Conservation (phyloP, 164 flowering plant genomes). For the Piper betle region DNA sequence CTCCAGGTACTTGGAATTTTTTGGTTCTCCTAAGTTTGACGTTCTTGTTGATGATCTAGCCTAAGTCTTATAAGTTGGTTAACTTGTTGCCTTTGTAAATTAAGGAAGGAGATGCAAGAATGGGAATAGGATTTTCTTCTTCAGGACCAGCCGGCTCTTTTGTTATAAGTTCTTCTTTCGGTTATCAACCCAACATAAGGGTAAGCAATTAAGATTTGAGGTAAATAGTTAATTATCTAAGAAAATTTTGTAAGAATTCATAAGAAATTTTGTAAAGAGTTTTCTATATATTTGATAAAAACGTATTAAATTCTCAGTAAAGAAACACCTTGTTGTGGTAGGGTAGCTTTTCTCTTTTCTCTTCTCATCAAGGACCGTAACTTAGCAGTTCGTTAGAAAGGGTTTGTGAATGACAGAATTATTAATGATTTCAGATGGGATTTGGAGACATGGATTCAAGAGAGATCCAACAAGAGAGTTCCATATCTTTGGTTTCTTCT, state of each 20-base stretch:
- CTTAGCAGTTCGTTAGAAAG: neutral
- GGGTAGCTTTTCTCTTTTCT: too few relatives aligned
- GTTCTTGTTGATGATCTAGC: neutral
- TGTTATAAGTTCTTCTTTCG: constrained; percentile 22
- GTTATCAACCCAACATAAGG: constrained; percentile 35
- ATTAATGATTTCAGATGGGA: constrained; percentile 32
- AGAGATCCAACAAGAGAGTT: constrained; percentile 38
- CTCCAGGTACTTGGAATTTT: constrained; percentile 26
- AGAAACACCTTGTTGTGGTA: too few relatives aligned
- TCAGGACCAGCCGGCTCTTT: constrained; percentile 25
- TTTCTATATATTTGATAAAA: too few relatives aligned
- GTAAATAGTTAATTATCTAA: too few relatives aligned
- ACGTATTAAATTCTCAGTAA: too few relatives aligned
- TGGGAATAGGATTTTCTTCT: constrained; percentile 28
- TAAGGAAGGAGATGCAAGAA: constrained; percentile 24
- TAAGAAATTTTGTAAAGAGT: too few relatives aligned
- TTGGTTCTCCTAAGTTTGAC: neutral
- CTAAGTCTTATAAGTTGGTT: too few relatives aligned
- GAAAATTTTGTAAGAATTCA: too few relatives aligned
- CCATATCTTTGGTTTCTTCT: constrained; percentile 26
- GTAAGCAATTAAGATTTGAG: constrained; percentile 14
- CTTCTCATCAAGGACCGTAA: too few relatives aligned
- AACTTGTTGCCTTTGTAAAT: neutral
- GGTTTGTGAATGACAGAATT: neutral
- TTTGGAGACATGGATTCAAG: constrained; percentile 38